These are phyloP conservation scores for Suillus subluteus DNA, from an alignment of 768 basidiomycete genomes.

Conservation along the genomic window DNA sequence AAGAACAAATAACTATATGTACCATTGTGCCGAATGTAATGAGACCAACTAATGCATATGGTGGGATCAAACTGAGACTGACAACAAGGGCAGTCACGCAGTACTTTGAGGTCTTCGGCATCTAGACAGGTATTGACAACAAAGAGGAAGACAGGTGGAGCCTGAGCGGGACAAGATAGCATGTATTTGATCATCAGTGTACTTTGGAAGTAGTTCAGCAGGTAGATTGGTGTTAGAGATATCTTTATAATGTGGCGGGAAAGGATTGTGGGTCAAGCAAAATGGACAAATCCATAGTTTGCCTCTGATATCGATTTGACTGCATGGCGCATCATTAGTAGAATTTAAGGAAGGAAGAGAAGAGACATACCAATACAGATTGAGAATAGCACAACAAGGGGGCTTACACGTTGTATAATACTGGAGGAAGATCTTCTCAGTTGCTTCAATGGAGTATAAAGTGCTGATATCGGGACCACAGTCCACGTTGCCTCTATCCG, in stretches of 20 bases:
- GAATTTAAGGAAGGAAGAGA: neutral
- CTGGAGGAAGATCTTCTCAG: slow-evolving; percentile 93
- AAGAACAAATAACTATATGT: neutral
- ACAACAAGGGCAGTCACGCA: slow-evolving; percentile 92
- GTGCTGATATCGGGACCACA: slow-evolving; percentile 96
- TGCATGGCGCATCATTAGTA: slow-evolving; percentile 36
- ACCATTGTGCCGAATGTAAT: slow-evolving; percentile 82
- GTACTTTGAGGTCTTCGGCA: slow-evolving; percentile 92
- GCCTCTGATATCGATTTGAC: slow-evolving; percentile 97
- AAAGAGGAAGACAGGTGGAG: slow-evolving; percentile 95
- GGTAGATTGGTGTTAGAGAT: slow-evolving; percentile 97
- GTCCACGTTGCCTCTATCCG: slow-evolving; percentile 97
- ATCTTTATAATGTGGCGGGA: slow-evolving; percentile 99
- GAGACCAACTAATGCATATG: slow-evolving; percentile 91
- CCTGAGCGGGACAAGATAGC: slow-evolving; percentile 76
- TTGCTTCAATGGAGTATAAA: slow-evolving; percentile 94
- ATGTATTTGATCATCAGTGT: too few species aligned
- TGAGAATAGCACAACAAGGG: slow-evolving; percentile 95
- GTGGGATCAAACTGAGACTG: slow-evolving; percentile 89
- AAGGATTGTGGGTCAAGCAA: slow-evolving; percentile 94
- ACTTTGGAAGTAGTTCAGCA: slow-evolving; percentile 93
- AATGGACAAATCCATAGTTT: slow-evolving; percentile 99
- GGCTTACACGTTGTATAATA: slow-evolving; percentile 97
- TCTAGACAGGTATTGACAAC: slow-evolving; percentile 97
- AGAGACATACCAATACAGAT: slow-evolving; percentile 86